Evolutionary conservation across 2,329 filamentous ascomycete genomes (phyloP).

Genomic region (Trichoderma harzianum): DNA sequence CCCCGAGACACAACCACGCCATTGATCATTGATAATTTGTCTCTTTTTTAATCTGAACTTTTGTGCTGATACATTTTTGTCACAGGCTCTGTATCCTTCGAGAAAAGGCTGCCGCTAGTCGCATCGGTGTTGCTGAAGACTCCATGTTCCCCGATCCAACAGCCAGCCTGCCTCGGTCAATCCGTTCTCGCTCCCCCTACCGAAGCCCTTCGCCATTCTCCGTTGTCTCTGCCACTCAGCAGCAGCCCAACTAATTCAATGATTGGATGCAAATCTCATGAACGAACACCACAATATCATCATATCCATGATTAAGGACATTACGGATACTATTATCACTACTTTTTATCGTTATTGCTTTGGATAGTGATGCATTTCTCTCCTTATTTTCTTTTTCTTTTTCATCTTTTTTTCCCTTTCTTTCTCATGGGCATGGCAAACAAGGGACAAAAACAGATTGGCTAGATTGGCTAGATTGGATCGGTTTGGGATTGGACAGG

Average conservation of each 20-base stretch:
- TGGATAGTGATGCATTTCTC: neutral
- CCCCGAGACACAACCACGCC: neutral
- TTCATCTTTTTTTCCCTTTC: neutral
- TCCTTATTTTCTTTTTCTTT: neutral
- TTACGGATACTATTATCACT: neutral
- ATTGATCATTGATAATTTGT: neutral
- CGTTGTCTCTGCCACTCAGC: neutral
- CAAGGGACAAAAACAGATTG: neutral
- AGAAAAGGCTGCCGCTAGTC: slow-evolving; percentile 50
- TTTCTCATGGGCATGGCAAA: neutral
- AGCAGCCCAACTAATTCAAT: neutral
- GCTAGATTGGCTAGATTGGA: slow-evolving; percentile 1
- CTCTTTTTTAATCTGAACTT: neutral
- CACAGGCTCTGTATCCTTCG: slow-evolving; percentile 48
- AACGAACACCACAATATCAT: neutral
- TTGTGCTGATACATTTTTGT: neutral
- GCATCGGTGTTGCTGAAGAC: slow-evolving; percentile 44
- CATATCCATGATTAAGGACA: neutral
- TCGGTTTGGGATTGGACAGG: neutral
- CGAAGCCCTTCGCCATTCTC: slow-evolving; percentile 14
- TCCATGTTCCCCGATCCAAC: slow-evolving; percentile 26
- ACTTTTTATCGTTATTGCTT: neutral
- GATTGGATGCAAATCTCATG: neutral
- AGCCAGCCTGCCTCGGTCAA: slow-evolving; percentile 16
- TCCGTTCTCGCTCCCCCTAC: slow-evolving; percentile 15